Conservation (phyloP, 176 grass and related monocot species). For the Hsuehochloa calcarea region DNA sequence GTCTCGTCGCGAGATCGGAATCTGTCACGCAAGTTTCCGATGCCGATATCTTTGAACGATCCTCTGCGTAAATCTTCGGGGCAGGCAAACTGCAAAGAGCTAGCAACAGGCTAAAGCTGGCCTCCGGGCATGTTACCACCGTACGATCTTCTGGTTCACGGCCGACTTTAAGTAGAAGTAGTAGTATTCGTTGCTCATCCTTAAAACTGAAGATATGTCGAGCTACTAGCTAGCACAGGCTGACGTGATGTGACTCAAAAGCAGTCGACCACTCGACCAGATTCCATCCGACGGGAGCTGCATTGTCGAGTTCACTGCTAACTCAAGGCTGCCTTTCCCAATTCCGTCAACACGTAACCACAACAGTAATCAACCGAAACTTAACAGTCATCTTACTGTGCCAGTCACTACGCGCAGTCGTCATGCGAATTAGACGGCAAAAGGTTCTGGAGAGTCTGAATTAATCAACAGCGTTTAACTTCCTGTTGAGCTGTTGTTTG, state of each 20-base stretch:
- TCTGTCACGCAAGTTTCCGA: conserved; percentile 19
- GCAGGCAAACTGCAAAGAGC: neutral
- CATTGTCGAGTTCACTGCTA: conserved; percentile 13
- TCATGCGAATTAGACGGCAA: neutral
- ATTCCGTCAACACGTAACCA: neutral
- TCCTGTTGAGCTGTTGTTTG: neutral
- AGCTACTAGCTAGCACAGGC: neutral
- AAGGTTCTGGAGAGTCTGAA: neutral
- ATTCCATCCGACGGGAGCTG: conserved; percentile 28
- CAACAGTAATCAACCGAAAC: neutral
- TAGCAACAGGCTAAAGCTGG: neutral
- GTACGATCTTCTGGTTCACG: conserved; percentile 23
- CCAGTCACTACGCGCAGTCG: neutral
- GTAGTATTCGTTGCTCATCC: neutral
- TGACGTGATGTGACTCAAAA: conserved; percentile 50
- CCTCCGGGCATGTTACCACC: conserved; percentile 26
- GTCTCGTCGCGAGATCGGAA: conserved; percentile 41
- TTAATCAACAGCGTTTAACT: neutral
- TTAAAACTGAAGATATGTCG: conserved; percentile 32
- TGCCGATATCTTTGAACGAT: conserved; percentile 32
- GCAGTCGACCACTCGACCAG: conserved; percentile 51
- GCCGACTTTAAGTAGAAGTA: conserved; percentile 1
- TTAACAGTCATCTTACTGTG: neutral
- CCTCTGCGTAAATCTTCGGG: neutral
- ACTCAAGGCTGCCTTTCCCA: neutral